Evolutionary conservation across 306 rosid species (phyloP).

Genomic region (Malus orientalis): DNA sequence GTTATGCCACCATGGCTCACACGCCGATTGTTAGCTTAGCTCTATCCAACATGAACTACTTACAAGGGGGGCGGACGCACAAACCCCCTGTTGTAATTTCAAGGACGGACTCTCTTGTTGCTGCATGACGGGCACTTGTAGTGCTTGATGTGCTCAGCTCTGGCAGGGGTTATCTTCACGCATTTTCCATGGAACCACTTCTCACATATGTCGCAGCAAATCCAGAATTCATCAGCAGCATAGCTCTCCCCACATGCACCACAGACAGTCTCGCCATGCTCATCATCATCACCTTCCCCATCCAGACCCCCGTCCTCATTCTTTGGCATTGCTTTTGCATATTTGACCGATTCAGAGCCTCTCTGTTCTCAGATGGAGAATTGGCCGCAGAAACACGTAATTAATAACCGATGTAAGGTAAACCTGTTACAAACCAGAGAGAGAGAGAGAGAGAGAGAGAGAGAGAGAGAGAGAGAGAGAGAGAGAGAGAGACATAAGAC

Average conservation of each 20-base stretch:
- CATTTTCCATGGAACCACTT: constrained; percentile 66
- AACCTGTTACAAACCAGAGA: neutral
- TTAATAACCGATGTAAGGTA: neutral
- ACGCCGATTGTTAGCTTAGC: constrained; percentile 38
- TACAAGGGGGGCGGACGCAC: constrained; percentile 15
- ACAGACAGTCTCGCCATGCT: constrained; percentile 48
- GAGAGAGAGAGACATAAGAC: neutral
- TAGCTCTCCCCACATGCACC: constrained; percentile 52
- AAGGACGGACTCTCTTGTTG: constrained; percentile 55
- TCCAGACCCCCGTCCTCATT: constrained; percentile 45
- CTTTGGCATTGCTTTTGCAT: constrained; percentile 29
- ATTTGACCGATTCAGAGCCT: constrained; percentile 34
- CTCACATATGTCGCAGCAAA: constrained; percentile 53
- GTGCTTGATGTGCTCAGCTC: constrained; percentile 61
- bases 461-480: neutral
- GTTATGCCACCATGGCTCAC: constrained; percentile 26
- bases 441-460: neutral
- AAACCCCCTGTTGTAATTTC: constrained; percentile 20
- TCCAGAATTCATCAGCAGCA: constrained; percentile 57
- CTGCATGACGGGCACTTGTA: constrained; percentile 70
- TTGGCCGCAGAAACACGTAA: neutral
- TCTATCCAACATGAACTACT: constrained; percentile 26
- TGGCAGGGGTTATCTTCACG: constrained; percentile 58
- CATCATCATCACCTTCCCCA: constrained; percentile 41
- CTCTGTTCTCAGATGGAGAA: constrained; percentile 24